Conservation (phyloP, 192 early-diverging fungal genomes). For the Podila minutissima region DNA sequence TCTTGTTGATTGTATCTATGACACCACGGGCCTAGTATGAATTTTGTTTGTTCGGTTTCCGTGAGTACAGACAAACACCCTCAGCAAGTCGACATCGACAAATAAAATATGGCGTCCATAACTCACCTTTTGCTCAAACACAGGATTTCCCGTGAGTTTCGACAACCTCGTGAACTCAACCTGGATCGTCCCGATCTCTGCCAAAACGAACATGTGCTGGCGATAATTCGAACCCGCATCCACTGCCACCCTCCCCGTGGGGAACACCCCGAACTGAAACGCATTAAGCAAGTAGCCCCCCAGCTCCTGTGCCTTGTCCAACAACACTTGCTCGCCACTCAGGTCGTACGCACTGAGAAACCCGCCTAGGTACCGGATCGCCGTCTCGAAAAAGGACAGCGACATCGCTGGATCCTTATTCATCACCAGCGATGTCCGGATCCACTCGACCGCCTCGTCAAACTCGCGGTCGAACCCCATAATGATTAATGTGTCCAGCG, state of each 20-base stretch:
- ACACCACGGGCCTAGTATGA: slow-evolving; percentile 61
- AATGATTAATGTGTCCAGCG: slow-evolving; percentile 84
- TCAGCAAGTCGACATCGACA: too few species aligned
- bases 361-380: slow-evolving; percentile 76
- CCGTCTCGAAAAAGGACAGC: slow-evolving; percentile 80
- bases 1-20: slow-evolving; percentile 62
- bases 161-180: slow-evolving; percentile 83
- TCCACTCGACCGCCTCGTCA: slow-evolving; percentile 68
- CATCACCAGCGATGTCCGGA: slow-evolving; percentile 61
- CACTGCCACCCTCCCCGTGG: neutral
- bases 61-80: too few species aligned
- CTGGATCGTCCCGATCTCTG: slow-evolving; percentile 78
- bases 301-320: slow-evolving; percentile 72
- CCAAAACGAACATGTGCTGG: slow-evolving; percentile 28
- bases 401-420: slow-evolving; percentile 15
- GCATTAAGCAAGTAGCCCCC: slow-evolving; percentile 72
- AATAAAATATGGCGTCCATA: too few species aligned
- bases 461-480: slow-evolving; percentile 83
- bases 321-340: slow-evolving; percentile 66
- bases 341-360: slow-evolving; percentile 84
- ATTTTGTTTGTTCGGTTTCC: too few species aligned
- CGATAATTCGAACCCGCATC: too few species aligned
- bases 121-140: slow-evolving; percentile 65
- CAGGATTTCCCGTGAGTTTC: slow-evolving; percentile 76
- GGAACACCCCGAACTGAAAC: slow-evolving; percentile 48